These are phyloP conservation scores for Apium graveolens DNA, from an alignment of 129 eudicot species.

Conservation along the genomic window DNA sequence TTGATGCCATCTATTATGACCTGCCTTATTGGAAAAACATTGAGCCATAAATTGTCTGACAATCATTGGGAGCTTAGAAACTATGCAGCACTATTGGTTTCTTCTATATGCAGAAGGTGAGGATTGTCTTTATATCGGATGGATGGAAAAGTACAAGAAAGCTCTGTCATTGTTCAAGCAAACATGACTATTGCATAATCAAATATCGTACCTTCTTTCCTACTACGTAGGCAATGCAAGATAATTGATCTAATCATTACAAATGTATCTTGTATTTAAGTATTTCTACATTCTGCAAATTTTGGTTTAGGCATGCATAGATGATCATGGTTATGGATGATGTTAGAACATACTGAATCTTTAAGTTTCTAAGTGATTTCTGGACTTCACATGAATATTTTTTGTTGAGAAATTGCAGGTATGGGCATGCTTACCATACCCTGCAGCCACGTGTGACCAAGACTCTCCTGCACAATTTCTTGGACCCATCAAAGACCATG, in stretches of 20 bases:
- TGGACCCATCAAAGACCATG: conserved; percentile 74
- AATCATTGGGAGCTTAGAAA: conserved; percentile 95
- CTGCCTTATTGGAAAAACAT: conserved; percentile 71
- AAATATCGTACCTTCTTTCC: background rate
- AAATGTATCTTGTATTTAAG: background rate
- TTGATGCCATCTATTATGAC: conserved; percentile 95
- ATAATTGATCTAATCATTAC: background rate
- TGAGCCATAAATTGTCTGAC: conserved; percentile 70
- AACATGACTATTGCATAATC: background rate
- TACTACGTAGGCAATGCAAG: background rate
- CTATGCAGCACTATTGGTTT: conserved; percentile 74
- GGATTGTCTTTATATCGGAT: background rate
- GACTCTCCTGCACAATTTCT: conserved; percentile 80
- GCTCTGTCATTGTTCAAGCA: background rate
- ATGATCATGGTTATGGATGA: background rate
- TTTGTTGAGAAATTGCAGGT: conserved; percentile 38
- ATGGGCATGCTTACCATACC: conserved; percentile 85
- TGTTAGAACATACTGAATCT: background rate
- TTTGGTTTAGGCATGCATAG: background rate
- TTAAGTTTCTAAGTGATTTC: conserved; percentile 7
- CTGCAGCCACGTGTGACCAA: conserved; percentile 88
- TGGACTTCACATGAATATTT: background rate
- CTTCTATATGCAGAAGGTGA: conserved; percentile 77
- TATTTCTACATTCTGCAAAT: background rate
- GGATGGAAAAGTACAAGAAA: background rate